Base-by-base conservation (phyloP, 208 protist species). In the Leishmania martiniquensis region DNA sequence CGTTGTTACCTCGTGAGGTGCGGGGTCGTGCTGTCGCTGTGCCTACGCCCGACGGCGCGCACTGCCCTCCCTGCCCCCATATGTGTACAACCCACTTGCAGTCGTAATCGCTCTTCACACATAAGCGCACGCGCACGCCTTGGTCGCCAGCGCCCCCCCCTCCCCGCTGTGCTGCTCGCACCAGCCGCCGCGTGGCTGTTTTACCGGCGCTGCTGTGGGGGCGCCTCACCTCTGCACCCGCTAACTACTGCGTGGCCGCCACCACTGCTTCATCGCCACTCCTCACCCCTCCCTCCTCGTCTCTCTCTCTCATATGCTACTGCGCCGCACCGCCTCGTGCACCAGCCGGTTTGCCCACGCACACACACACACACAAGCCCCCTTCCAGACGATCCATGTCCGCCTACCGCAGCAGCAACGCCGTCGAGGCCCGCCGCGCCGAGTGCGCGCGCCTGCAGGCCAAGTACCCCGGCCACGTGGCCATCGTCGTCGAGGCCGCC, bases 381-480 rank as follows among this genome's bases (percentile, higher is more conserved):
- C 52, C 59, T 12, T 59, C 37, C 22, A 52, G 3, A 45, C 57
- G 29, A 15, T 17, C 37, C 45, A 66, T 82, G 59, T 79, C 70
- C 37, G 54, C 74, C 54, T 47, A 67, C 67, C 68, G 74, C 32
- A 66, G 51, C 37, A 60, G 71, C 45, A 39, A 69, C 47, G 17
- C 73, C 17, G 57, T 39, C 42, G 75, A 42, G 60, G 73, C 69
- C 2, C 73, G 73, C 54, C 59, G 42, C 22, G 62, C 65, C n/a
- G 67, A 83, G 59, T 78, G 71, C 79, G 39, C 49, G 80, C 65
- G 80, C 34, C 80, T 77, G 68, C 59, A 42, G 74, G 67, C 59
- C 79, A 80, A 55, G 60, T 65, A 73, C 69, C 72, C 73, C 52
- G 78, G 70, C 75, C 75, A 59, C 54, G 75, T 76, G 17, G 76